phyloP scores from a whole-genome alignment of 164 flowering plant genomes.

The Platanus orientalis region DNA sequence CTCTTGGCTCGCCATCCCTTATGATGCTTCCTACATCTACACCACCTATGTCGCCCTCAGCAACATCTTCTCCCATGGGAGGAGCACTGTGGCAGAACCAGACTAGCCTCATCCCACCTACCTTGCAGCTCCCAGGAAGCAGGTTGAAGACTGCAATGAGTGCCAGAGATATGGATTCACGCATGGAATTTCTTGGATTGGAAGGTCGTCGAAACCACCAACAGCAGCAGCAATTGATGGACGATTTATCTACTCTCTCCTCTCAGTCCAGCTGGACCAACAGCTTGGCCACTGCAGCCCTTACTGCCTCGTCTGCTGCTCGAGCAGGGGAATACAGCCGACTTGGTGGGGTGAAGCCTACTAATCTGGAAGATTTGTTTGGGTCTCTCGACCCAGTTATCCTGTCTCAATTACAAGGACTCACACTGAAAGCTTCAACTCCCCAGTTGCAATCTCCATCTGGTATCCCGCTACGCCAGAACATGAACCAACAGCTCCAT shows the following conservation, averaged over 20 bases:
- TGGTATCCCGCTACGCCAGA: constrained; percentile 37
- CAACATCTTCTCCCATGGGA: constrained; percentile 40
- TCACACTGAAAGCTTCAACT: constrained; percentile 26
- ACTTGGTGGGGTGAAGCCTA: constrained; percentile 7
- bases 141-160: background rate
- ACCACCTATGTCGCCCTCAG: constrained; percentile 45
- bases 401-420: constrained; percentile 33
- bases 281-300: constrained; percentile 16
- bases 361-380: constrained; percentile 10
- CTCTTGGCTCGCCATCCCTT: constrained; percentile 43
- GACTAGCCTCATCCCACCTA: constrained; percentile 10
- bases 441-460: constrained; percentile 34
- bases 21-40: constrained; percentile 34
- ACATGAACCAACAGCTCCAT: constrained; percentile 33
- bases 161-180: background rate
- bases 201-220: constrained; percentile 23
- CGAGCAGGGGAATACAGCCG: constrained; percentile 29
- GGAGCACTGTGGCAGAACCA: constrained; percentile 45
- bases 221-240: constrained; percentile 26
- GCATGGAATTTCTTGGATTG: constrained; percentile 16
- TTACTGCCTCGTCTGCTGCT: constrained; percentile 26
- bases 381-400: constrained; percentile 31
- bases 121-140: background rate
- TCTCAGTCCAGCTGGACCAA: constrained; percentile 46
- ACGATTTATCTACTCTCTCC: constrained; percentile 39